Evolutionary conservation across 768 basidiomycete species (phyloP).

Genomic region (Strobilomyces confusus): DNA sequence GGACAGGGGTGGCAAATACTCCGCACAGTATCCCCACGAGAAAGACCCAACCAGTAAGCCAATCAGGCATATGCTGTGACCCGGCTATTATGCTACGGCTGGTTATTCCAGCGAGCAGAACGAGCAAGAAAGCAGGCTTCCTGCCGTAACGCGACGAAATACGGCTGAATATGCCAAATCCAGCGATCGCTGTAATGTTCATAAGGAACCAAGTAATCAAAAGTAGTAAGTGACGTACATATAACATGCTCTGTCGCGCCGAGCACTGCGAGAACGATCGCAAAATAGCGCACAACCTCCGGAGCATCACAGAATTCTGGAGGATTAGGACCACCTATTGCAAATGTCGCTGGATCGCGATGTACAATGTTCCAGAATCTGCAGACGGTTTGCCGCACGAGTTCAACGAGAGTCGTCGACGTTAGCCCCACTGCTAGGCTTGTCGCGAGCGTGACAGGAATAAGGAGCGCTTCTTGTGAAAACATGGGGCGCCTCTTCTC

Average conservation of each 20-base stretch:
- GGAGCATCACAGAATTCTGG: conserved; percentile 20
- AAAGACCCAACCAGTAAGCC: conserved; percentile 17
- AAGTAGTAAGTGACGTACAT: conserved; percentile 11
- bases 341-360: conserved; percentile 3
- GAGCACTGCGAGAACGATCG: conserved; percentile 17
- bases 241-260: conserved; percentile 15
- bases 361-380: conserved; percentile 19
- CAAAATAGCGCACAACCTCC: conserved; percentile 20
- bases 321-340: conserved; percentile 4
- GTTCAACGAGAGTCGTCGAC: conserved; percentile 24
- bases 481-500: not conserved
- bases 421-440: conserved; percentile 21
- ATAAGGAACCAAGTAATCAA: conserved; percentile 1
- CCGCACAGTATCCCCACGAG: conserved; percentile 16
- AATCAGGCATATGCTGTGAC: conserved; percentile 14
- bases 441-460: conserved; percentile 25
- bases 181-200: conserved; percentile 17
- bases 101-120: conserved; percentile 5
- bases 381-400: conserved; percentile 27
- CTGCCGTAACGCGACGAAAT: conserved; percentile 28
- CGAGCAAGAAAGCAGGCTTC: conserved; percentile 18
- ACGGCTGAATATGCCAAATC: conserved; percentile 21
- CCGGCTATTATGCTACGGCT: conserved; percentile 13
- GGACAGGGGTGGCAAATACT: conserved; percentile 8
- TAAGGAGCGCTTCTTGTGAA: conserved; percentile 20